Percentiles rank a stretch among this genome's conserved stretches.
These are phyloP conservation scores for Cyberlindnera euphorbiae DNA, from an alignment of 805 yeast genomes.

Conservation along the genomic window DNA sequence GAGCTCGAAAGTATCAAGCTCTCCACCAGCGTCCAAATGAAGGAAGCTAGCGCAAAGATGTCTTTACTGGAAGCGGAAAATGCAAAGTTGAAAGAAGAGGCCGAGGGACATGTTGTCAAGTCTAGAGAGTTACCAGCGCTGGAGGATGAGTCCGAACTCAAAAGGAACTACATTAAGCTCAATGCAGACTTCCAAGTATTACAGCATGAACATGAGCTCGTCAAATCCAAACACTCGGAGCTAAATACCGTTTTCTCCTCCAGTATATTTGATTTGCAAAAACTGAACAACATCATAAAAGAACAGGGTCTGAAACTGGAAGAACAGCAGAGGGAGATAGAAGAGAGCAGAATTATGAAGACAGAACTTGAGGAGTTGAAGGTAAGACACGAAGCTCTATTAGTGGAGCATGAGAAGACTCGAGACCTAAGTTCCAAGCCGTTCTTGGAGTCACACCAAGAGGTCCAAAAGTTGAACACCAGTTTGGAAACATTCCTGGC, in stretches of 20 bases:
- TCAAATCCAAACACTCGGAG: slow-evolving; percentile 38
- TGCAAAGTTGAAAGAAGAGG: slow-evolving; percentile 18
- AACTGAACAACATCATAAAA: slow-evolving; percentile 50
- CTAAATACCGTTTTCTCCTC: slow-evolving; percentile 50
- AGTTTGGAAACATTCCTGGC: slow-evolving; percentile 27
- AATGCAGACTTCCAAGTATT: slow-evolving; percentile 40
- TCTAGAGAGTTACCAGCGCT: slow-evolving; percentile 1
- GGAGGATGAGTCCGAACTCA: slow-evolving; percentile 28
- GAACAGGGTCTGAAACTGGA: slow-evolving; percentile 45
- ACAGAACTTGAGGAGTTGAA: slow-evolving; percentile 46
- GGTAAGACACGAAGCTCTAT: slow-evolving; percentile 38
- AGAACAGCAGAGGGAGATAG: slow-evolving; percentile 36
- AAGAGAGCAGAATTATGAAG: slow-evolving; percentile 39
- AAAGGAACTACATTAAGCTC: slow-evolving; percentile 40
- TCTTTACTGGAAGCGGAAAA: slow-evolving; percentile 40
- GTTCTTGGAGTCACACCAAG: slow-evolving; percentile 27
- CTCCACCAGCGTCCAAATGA: slow-evolving; percentile 47
- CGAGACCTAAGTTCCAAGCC: slow-evolving; percentile 32
- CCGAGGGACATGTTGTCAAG: slow-evolving; percentile 18
- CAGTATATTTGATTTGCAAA: slow-evolving; percentile 47
- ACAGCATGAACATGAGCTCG: slow-evolving; percentile 39
- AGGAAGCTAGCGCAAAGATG: slow-evolving; percentile 52
- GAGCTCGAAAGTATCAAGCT: slow-evolving; percentile 35
- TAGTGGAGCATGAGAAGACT: slow-evolving; percentile 38
- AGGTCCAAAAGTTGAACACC: slow-evolving; percentile 24